A percentile compares a stretch with the other conserved stretches of the same genome.
Conservation (phyloP, 1,139 yeast species). For the Candida sojae region DNA sequence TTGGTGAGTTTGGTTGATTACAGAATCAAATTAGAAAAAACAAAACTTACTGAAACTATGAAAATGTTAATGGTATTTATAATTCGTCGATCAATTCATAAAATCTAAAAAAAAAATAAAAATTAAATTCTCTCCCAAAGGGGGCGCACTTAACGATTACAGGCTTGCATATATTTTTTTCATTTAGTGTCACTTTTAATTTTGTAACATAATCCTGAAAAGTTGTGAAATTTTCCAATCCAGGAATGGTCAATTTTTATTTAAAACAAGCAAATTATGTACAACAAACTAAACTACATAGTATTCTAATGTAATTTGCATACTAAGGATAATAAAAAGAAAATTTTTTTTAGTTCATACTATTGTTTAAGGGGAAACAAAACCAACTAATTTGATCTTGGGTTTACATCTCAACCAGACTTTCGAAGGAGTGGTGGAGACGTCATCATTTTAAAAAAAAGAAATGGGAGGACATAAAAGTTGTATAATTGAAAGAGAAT, state of each 20-base stretch:
- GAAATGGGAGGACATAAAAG: too few relatives aligned
- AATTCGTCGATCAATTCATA: background rate
- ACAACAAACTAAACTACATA: background rate
- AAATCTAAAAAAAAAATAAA: background rate
- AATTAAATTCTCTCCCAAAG: background rate
- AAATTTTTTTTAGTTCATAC: background rate
- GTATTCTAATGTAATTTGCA: background rate
- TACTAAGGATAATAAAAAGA: background rate
- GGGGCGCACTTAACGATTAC: background rate
- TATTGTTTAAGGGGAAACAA: background rate
- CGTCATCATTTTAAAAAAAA: too few relatives aligned
- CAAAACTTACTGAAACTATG: background rate
- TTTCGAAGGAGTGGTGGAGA: too few relatives aligned
- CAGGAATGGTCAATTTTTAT: background rate
- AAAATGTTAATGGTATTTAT: slow-evolving; percentile 2
- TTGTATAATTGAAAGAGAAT: too few relatives aligned
- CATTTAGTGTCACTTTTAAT: too few relatives aligned
- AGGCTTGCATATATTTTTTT: too few relatives aligned
- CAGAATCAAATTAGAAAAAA: background rate
- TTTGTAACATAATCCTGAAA: too few relatives aligned
- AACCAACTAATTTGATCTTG: background rate
- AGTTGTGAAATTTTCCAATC: background rate
- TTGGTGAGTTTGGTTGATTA: background rate
- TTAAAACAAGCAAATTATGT: background rate
- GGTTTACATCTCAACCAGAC: background rate